phyloP scores from a whole-genome alignment of 2,329 filamentous ascomycete genomes.

The Cercospora sp. region DNA sequence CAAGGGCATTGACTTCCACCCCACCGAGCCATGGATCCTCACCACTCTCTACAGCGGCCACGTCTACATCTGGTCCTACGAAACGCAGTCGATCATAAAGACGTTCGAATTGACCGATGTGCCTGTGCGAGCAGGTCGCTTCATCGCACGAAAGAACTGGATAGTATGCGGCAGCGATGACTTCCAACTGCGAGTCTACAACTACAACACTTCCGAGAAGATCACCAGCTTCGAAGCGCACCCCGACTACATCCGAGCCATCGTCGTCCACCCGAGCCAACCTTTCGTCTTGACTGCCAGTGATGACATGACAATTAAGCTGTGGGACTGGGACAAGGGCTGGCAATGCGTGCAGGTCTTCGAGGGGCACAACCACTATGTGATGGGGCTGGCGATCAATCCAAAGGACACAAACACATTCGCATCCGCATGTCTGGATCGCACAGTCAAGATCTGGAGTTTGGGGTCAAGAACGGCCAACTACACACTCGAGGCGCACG shows the following conservation, averaged over 20 bases:
- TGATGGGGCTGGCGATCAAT: slow-evolving; percentile 96
- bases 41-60: slow-evolving; percentile 97
- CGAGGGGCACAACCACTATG: slow-evolving; percentile 93
- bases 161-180: slow-evolving; percentile 73
- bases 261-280: slow-evolving; percentile 91
- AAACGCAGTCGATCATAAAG: slow-evolving; percentile 95
- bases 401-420: slow-evolving; percentile 76
- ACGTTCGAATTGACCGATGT: slow-evolving; percentile 99
- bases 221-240: slow-evolving; percentile 96
- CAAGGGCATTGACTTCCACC: slow-evolving; percentile 96
- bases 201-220: slow-evolving; percentile 99
- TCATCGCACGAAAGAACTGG: slow-evolving; percentile 98
- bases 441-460: slow-evolving; percentile 98
- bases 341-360: slow-evolving; percentile 99
- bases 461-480: slow-evolving; percentile 91
- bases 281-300: slow-evolving; percentile 94
- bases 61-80: slow-evolving; percentile 99
- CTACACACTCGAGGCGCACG: slow-evolving; percentile 94
- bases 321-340: slow-evolving; percentile 98
- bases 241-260: slow-evolving; percentile 96
- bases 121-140: slow-evolving; percentile 91
- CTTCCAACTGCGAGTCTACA: slow-evolving; percentile 87
- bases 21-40: slow-evolving; percentile 91
- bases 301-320: slow-evolving; percentile 97
- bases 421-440: slow-evolving; percentile 83